Base-by-base conservation (phyloP, 768 basidiomycete species). In the Stropharia rugosoannulata region DNA sequence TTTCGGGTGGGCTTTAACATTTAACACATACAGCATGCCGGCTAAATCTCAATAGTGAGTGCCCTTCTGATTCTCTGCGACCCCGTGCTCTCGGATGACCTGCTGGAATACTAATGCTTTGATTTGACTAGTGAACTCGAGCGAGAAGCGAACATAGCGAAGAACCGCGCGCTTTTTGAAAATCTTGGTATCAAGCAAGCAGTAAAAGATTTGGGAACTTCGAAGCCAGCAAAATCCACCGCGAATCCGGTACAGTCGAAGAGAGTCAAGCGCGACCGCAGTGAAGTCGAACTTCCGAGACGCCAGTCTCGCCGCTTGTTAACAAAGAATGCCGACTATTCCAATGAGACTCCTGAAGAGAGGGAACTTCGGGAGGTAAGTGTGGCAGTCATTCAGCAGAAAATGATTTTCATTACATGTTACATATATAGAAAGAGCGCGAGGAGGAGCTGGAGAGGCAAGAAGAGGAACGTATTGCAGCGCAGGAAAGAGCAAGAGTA, bases 111-210 rank as follows among this genome's bases (percentile, higher is more conserved):
- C 2, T 15, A 6, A 35, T 38, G 55, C 6, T 49, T 78, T 32
- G 5, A 32, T 7, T 32, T 10, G 9, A 6, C 5, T 7, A 32
- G 78, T 67, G 91, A 92, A 71, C 72, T 80, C 18, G 87, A 91
- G 61, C 85, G 91, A 16, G 85, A 89, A 66, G 86, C 84, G 8
- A 93, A 91, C 63, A 91, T 93, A 43, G 90, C 88, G 11, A 81
- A 88, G 49, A 94, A 94, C 66, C 85, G 82, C 41, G 86, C 83
- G 3, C 74, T 93, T 8, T 76, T 94, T 37, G 84, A 89, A 59
- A 71, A 90, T 64, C 80, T 93, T 15, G 83, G 89, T 15, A 75
- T 90, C 32, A 80, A 82, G 62, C 80, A 81, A 60, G 83, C 82
- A 1, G 77, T 78, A 37, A 70, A 74, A 5, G 68, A 73, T 13